phyloP scores from a whole-genome alignment of 108 stramenopile genomes.

The Cyclotella atomus region DNA sequence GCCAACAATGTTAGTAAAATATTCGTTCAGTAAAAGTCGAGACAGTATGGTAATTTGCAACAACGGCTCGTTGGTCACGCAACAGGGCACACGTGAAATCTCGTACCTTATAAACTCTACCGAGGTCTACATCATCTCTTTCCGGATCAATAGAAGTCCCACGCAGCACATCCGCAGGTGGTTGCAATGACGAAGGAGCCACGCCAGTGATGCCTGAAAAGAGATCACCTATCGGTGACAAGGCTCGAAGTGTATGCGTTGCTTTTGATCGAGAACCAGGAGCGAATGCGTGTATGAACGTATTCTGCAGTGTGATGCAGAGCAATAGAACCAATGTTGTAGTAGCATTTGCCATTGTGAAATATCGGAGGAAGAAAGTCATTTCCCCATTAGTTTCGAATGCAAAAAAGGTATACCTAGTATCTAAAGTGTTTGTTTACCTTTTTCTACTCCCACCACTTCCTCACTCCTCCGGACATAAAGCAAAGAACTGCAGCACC shows the following conservation, averaged over 20 bases:
- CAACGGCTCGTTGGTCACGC: no score
- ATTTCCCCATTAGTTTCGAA: no score
- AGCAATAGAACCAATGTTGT: not conserved
- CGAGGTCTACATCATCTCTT: conserved; percentile 42
- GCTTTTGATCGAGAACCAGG: not conserved
- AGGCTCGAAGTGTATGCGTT: not conserved
- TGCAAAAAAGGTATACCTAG: no score
- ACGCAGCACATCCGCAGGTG: conserved; percentile 29
- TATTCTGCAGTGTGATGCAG: not conserved
- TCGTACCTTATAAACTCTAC: conserved; percentile 43
- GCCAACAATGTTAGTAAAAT: not conserved
- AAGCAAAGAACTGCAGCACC: no score
- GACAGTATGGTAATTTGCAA: no score
- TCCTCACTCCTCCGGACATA: no score
- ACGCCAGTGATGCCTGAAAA: conserved; percentile 38
- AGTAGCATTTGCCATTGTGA: no score
- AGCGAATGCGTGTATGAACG: not conserved
- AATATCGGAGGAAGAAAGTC: no score
- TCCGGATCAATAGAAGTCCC: conserved; percentile 52
- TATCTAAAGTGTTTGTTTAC: no score
- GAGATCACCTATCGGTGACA: conserved; percentile 37
- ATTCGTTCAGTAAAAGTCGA: not conserved
- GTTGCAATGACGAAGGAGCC: conserved; percentile 35
- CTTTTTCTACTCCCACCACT: no score
- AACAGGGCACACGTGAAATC: no score